Evolutionary conservation across 495 filamentous ascomycete species (phyloP).

Genomic region (Xylaria venustula): DNA sequence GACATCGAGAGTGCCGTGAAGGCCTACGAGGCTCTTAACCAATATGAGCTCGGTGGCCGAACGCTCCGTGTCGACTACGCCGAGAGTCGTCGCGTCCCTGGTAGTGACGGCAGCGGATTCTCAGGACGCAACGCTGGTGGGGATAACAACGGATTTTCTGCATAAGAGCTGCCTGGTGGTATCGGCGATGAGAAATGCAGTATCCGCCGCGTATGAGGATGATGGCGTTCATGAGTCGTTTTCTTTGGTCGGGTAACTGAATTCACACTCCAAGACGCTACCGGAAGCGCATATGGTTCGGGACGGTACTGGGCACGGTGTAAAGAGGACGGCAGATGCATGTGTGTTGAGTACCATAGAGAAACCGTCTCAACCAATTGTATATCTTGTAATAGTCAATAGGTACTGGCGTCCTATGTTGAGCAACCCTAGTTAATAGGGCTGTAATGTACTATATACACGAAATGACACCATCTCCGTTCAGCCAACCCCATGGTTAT

Average conservation of each 20-base stretch:
- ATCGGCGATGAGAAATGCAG: neutral
- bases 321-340: neutral
- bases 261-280: neutral
- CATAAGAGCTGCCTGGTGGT: neutral
- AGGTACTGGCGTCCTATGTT: neutral
- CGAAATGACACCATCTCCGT: slow-evolving; percentile 15
- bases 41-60: slow-evolving; percentile 62
- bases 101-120: neutral
- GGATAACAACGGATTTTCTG: no score
- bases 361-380: neutral
- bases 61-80: slow-evolving; percentile 66
- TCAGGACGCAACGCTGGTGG: no score
- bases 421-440: slow-evolving; percentile 4
- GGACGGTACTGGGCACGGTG: neutral
- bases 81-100: neutral
- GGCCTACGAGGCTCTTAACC: slow-evolving; percentile 55
- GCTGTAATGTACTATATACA: slow-evolving; percentile 7
- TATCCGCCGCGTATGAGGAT: neutral
- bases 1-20: slow-evolving; percentile 59
- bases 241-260: slow-evolving; percentile 1
- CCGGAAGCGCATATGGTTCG: neutral
- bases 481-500: neutral
- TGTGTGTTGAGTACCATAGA: neutral
- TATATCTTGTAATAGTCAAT: slow-evolving; percentile 7
- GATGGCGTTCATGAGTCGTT: neutral